A percentile compares a stretch with the other conserved stretches of the same genome.
Evolutionary conservation across 495 filamentous ascomycete species (phyloP).

Genomic region (Neurospora sp.): DNA sequence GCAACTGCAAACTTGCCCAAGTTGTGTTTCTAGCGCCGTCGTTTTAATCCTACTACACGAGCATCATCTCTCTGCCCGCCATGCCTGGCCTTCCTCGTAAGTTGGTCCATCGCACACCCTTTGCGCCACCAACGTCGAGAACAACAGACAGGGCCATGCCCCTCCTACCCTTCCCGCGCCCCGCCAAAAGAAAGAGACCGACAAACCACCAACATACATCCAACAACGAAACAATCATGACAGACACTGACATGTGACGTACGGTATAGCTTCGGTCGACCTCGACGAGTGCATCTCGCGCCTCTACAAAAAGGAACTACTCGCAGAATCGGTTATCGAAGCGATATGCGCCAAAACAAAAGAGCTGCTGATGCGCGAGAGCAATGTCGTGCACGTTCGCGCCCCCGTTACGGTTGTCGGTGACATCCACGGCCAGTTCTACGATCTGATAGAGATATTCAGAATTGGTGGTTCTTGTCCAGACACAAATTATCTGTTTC

Average conservation of each 20-base stretch:
- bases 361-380: constrained; percentile 97
- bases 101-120: constrained; percentile 15
- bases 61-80: constrained; percentile 20
- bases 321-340: constrained; percentile 96
- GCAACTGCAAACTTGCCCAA: background rate
- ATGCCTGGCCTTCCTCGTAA: constrained; percentile 89
- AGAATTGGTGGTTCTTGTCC: constrained; percentile 94
- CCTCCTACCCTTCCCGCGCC: constrained; percentile 2
- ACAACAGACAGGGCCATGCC: background rate
- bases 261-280: constrained; percentile 71
- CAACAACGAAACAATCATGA: background rate
- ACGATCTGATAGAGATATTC: constrained; percentile 97
- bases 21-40: background rate
- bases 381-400: constrained; percentile 95
- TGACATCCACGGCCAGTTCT: constrained; percentile 98
- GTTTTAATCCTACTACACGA: background rate
- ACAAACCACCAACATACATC: background rate
- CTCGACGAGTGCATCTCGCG: constrained; percentile 95
- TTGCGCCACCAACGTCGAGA: constrained; percentile 1
- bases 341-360: constrained; percentile 99
- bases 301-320: constrained; percentile 88
- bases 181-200: constrained; percentile 8
- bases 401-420: constrained; percentile 97
- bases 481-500: constrained; percentile 95
- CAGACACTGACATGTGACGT: constrained; percentile 2